These are phyloP conservation scores for Trichoderma erinaceum DNA, from an alignment of 495 filamentous ascomycete genomes.

Conservation along the genomic window DNA sequence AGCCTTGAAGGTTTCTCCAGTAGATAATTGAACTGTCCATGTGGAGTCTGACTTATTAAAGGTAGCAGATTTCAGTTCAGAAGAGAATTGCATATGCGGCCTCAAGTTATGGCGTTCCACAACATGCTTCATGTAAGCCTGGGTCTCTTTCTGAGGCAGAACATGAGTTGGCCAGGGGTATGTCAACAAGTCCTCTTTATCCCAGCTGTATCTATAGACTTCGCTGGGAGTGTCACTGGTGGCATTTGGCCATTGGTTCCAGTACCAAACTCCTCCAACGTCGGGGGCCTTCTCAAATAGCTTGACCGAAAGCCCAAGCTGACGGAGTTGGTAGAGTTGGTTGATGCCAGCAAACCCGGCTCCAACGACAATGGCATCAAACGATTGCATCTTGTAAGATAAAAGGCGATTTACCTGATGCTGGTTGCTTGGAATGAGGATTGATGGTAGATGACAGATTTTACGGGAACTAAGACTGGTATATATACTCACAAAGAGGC, in stretches of 20 bases:
- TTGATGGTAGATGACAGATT: no score
- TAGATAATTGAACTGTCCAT: not conserved
- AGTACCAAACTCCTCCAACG: slow-evolving; percentile 49
- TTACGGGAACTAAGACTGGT: no score
- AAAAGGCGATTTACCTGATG: no score
- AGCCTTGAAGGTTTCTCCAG: not conserved
- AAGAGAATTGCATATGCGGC: not conserved
- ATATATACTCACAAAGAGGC: no score
- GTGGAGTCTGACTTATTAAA: no score
- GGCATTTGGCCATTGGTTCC: slow-evolving; percentile 50
- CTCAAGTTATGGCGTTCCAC: not conserved
- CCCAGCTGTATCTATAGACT: slow-evolving; percentile 41
- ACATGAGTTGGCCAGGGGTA: slow-evolving; percentile 30
- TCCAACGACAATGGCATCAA: not conserved
- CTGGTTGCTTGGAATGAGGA: no score
- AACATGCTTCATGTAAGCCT: not conserved
- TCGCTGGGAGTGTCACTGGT: slow-evolving; percentile 36
- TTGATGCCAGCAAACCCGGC: slow-evolving; percentile 26
- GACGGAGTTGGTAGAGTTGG: slow-evolving; percentile 34
- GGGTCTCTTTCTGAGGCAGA: not conserved
- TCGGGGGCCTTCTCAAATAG: slow-evolving; percentile 43
- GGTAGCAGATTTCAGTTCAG: not conserved
- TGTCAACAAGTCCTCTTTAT: slow-evolving; percentile 37
- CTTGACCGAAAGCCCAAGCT: slow-evolving; percentile 34
- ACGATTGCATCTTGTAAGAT: no score